Conservation (phyloP, 2,329 filamentous ascomycete species). For the Cladophialophora exuberans region DNA sequence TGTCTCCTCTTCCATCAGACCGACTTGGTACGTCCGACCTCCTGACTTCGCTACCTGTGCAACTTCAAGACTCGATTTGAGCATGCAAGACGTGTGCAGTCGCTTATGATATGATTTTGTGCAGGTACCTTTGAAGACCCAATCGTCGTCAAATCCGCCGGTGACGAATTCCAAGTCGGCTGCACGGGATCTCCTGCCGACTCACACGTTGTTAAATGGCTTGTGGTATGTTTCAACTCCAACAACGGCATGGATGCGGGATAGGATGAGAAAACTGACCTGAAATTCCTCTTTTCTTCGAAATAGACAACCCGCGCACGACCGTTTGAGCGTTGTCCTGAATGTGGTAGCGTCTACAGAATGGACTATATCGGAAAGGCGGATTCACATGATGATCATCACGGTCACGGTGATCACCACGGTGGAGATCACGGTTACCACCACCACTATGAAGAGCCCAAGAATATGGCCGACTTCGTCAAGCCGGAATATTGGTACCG, state of each 20-base stretch:
- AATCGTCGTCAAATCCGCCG: slow-evolving; percentile 86
- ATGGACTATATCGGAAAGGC: slow-evolving; percentile 92
- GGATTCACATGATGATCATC: slow-evolving; percentile 67
- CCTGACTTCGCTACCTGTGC: not conserved
- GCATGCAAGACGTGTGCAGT: not conserved
- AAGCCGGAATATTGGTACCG: slow-evolving; percentile 89
- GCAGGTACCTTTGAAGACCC: slow-evolving; percentile 86
- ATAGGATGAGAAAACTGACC: slow-evolving; percentile 20
- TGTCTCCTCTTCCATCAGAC: slow-evolving; percentile 91
- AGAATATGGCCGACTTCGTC: slow-evolving; percentile 96
- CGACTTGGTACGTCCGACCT: slow-evolving; percentile 67
- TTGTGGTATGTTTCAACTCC: slow-evolving; percentile 66
- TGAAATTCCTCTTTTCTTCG: not conserved
- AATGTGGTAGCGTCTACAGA: slow-evolving; percentile 96
- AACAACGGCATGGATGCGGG: not conserved
- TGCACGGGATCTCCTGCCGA: slow-evolving; percentile 94
- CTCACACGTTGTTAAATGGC: slow-evolving; percentile 88
- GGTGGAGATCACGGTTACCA: no score
- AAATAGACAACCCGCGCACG: slow-evolving; percentile 79
- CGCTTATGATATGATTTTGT: not conserved
- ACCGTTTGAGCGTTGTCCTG: slow-evolving; percentile 90
- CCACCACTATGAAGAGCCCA: slow-evolving; percentile 74
- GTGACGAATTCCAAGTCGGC: slow-evolving; percentile 94
- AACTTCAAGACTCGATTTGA: slow-evolving; percentile 4
- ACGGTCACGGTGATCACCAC: slow-evolving; percentile 55